Base-by-base conservation (phyloP, 768 basidiomycete genomes). In the Macrocybe gigantea region DNA sequence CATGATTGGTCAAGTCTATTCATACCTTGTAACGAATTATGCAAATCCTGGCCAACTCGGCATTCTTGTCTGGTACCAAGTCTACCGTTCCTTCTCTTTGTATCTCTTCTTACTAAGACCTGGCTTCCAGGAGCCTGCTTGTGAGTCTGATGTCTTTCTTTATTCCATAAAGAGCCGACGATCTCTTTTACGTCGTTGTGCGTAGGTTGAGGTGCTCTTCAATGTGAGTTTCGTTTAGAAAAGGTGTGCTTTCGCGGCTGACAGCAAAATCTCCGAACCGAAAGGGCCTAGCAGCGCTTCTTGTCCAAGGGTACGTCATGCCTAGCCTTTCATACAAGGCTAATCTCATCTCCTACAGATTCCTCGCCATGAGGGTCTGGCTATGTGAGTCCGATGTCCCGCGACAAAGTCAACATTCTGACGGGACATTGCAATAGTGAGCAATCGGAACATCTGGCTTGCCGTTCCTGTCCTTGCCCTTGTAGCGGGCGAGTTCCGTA, bases 121-220 rank as follows among this genome's bases (percentile, higher is more conserved):
- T 4, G 32, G n/a, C 14, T 0, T 15, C 33, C 37, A 70, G 69
- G 69, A 71, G 67, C 52, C 48, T 71, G 43, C 49, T 72, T 49
- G 70, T 71, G 53, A 43, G 61, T 48, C n/a, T 34, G 35, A 3
- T 0, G 13, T 10, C 32, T 34, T 22, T 30, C 8, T 8, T 22
- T 22, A 22, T 22, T 22, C 22, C 22, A 4, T 4, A 22, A 22
- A 22, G 4, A 22, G 22, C 22, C 4, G 22, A 22, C 22, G 4
- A 22, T 7, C 34, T 11, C 44, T 33, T n/a, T 29, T 37, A 12
- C 41, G 14, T 47, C 29, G n/a, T 34, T 41, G 15, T 38, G 8
- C 1, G 7, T 33, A 77, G 77, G 62, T 71, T 15, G 73, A 75
- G 56, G 69, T 78, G 9, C 56, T 78, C 14, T 76, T 78, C 56